Base-by-base conservation (phyloP, 331 rosid species). In the Pyrus hybrid region DNA sequence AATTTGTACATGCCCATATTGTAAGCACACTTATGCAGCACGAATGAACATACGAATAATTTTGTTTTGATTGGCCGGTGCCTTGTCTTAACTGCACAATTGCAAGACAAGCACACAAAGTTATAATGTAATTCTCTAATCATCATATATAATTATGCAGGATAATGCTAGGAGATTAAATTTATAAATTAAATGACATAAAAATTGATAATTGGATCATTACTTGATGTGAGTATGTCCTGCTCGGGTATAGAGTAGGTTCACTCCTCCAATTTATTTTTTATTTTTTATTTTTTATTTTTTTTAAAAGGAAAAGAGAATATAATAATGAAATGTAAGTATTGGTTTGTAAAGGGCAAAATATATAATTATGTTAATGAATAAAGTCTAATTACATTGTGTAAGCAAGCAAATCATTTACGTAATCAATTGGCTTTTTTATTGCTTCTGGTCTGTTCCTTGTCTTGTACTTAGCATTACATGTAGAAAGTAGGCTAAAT, bases 391-490 rank as follows among this genome's bases (percentile, higher is more conserved):
- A 54, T 32, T 71, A 51, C 35, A 3, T 13, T 5, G 56, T 32
- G 67, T 32, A 64, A 17, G 16, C 69, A 64, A 64, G 8, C 43
- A 64, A 32, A 64, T 64, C n/a, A 30, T 32, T 72, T 72, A 57
- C 76, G 37, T 22, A 72, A 72, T 12, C 25, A 22, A 57, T 56
- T 72, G 35, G 54, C 58, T 57, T 57, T 57, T 57, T 11, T 47
- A 7, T 71, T 58, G 72, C 72, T 75, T 75, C 12, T 20, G 63
- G 72, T 75, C 72, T 23, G 63, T 75, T 17, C 30, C 73, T 79
- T 71, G 81, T 79, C 86, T 37, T 83, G 51, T 65, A 70, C 72
- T 65, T 25, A 33, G 68, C 72, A 23, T 68, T 47, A 64, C 13
- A 37, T 37, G 45, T 37, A 45, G 45, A 53, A 64, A 68, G 75